Evolutionary conservation across 148 eudicot species (phyloP).

Genomic region (Dysphania ambrosioides): DNA sequence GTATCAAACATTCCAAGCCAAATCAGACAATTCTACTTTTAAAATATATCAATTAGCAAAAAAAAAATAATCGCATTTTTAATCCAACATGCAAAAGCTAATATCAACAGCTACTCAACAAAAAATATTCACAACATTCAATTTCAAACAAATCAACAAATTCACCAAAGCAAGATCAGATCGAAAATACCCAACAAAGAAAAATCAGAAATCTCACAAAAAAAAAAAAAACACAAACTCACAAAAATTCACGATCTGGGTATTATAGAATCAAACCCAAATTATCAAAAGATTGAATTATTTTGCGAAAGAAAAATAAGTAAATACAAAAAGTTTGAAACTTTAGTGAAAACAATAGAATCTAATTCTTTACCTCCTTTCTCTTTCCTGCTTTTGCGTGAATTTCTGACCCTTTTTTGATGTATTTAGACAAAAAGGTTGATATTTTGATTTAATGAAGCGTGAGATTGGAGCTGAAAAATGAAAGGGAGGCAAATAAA

Average conservation of each 20-base stretch:
- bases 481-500: neutral
- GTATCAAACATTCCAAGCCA: too few relatives aligned
- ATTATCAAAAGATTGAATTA: slow-evolving; percentile 7
- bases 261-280: slow-evolving; percentile 13
- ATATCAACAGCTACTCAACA: slow-evolving; percentile 7
- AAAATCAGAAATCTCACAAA: neutral
- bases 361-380: slow-evolving; percentile 7
- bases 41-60: neutral
- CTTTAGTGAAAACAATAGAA: neutral
- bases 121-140: neutral
- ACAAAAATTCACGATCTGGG: slow-evolving; percentile 28
- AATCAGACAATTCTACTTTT: neutral
- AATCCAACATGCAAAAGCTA: slow-evolving; percentile 11
- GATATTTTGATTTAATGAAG: too few relatives aligned
- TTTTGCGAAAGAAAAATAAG: neutral
- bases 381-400: slow-evolving; percentile 5
- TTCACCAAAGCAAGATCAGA: slow-evolving; percentile 23
- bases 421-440: too few relatives aligned
- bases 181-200: slow-evolving; percentile 18
- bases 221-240: slow-evolving; percentile 11
- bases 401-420: too few relatives aligned
- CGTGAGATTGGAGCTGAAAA: too few relatives aligned
- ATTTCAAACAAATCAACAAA: slow-evolving; percentile 11
- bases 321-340: neutral
- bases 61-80: neutral